Conservation (phyloP, 2,329 filamentous ascomycete species). For the Alternaria gaisen region DNA sequence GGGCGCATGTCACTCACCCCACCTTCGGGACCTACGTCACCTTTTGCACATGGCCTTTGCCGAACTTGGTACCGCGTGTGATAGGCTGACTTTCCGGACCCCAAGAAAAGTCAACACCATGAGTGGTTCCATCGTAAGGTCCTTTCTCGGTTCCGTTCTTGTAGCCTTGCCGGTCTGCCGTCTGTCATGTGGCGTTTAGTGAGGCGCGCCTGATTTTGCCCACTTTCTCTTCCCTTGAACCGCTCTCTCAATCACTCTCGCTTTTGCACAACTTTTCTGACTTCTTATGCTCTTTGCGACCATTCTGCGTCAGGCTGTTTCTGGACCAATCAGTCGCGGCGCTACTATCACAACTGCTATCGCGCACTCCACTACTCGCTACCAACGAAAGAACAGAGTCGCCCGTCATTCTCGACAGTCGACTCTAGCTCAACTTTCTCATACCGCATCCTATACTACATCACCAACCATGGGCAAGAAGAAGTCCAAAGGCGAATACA, state of each 20-base stretch:
- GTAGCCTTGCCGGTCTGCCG: conserved; percentile 10
- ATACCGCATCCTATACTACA: neutral
- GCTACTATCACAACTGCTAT: conserved; percentile 5
- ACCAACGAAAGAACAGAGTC: conserved; percentile 1
- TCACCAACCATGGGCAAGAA: conserved; percentile 42
- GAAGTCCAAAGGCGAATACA: conserved; percentile 39
- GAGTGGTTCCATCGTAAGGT: conserved; percentile 7
- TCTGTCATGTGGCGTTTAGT: conserved; percentile 6
- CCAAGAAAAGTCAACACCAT: conserved; percentile 18
- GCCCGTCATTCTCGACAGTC: neutral
- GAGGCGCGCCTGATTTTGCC: conserved; percentile 1
- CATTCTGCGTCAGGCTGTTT: conserved; percentile 3
- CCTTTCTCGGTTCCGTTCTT: conserved; percentile 4
- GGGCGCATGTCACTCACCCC: conserved; percentile 23
- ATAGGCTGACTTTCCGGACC: conserved; percentile 8
- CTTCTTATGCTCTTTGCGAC: conserved; percentile 14
- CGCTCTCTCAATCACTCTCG: neutral
- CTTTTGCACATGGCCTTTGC: conserved; percentile 8
- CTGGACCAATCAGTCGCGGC: conserved; percentile 14
- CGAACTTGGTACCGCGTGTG: conserved; percentile 5
- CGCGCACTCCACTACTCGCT: neutral
- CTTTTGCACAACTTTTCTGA: neutral
- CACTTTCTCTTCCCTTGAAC: neutral
- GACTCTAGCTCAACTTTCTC: neutral
- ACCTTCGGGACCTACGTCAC: conserved; percentile 24